Conservation (phyloP, 768 basidiomycete genomes). For the Gymnopilus dilepis region DNA sequence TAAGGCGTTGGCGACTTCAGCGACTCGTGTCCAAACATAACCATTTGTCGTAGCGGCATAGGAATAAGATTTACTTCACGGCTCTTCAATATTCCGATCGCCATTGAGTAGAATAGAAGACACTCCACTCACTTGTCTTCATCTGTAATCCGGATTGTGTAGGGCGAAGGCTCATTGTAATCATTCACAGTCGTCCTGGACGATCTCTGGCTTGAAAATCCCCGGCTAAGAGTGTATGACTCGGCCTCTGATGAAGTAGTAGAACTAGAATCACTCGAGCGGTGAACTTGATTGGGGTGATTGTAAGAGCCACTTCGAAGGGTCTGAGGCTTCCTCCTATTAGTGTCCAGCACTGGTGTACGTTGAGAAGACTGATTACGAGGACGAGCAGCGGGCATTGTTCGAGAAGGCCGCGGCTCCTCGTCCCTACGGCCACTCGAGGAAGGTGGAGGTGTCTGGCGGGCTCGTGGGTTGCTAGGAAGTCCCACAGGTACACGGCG, state of each 20-base stretch:
- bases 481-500: conserved; percentile 25
- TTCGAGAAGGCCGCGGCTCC: neutral
- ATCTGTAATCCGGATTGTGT: neutral
- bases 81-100: conserved; percentile 4
- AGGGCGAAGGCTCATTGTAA: conserved; percentile 28
- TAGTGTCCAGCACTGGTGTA: conserved; percentile 13
- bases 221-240: conserved; percentile 44
- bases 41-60: conserved; percentile 12
- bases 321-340: neutral
- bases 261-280: conserved; percentile 30
- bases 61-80: neutral
- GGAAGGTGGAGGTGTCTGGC: conserved; percentile 13
- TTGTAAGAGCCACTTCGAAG: conserved; percentile 3
- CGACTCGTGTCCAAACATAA: conserved; percentile 57
- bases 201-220: conserved; percentile 41
- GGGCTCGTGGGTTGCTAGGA: conserved; percentile 30
- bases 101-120: neutral
- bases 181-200: conserved; percentile 52
- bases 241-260: conserved; percentile 34
- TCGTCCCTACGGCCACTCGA: neutral
- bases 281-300: conserved; percentile 13
- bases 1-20: conserved; percentile 55
- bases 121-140: neutral
- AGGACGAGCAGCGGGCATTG: conserved; percentile 14
- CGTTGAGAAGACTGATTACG: conserved; percentile 1